A percentile compares a stretch with the other conserved stretches of the same genome.
phyloP scores from a whole-genome alignment of 164 flowering plant species.

The Stephania cephalantha region DNA sequence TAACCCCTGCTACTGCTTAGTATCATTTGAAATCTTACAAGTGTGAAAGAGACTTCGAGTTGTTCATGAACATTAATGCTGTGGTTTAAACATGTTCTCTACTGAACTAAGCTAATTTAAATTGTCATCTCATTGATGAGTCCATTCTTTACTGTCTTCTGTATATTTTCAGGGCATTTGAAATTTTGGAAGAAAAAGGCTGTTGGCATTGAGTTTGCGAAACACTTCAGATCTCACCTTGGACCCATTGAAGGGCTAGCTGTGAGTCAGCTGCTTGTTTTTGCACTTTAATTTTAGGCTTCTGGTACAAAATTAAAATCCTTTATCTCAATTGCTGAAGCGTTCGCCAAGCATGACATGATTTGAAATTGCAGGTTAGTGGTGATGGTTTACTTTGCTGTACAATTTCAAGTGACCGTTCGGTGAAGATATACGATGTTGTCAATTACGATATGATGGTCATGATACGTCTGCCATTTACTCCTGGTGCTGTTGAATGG shows the following conservation, averaged over 20 bases:
- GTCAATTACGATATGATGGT: slow-evolving; percentile 99
- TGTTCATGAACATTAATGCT: no score
- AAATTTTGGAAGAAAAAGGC: slow-evolving; percentile 98
- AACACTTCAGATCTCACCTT: slow-evolving; percentile 94
- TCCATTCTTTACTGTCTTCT: neutral
- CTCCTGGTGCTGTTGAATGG: slow-evolving; percentile 90
- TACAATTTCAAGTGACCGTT: slow-evolving; percentile 79
- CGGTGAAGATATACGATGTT: slow-evolving; percentile 95
- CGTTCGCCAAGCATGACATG: slow-evolving; percentile 44
- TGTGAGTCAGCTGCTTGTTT: slow-evolving; percentile 42
- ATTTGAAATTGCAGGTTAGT: slow-evolving; percentile 88
- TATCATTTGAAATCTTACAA: neutral
- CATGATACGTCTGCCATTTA: slow-evolving; percentile 80
- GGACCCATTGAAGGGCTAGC: slow-evolving; percentile 95
- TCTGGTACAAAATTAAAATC: neutral
- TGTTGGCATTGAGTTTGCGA: slow-evolving; percentile 89
- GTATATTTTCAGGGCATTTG: slow-evolving; percentile 62
- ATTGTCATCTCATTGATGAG: neutral
- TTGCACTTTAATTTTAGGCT: neutral
- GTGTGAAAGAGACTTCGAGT: neutral
- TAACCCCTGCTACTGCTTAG: neutral
- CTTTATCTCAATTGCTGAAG: neutral
- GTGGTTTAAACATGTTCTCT: no score
- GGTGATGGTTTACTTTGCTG: slow-evolving; percentile 91
- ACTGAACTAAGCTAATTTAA: neutral